Evolutionary conservation across 805 yeast species (phyloP), one percentile per base, ranked within the genome.

Genomic region (Candida cerambycidarum): DNA sequence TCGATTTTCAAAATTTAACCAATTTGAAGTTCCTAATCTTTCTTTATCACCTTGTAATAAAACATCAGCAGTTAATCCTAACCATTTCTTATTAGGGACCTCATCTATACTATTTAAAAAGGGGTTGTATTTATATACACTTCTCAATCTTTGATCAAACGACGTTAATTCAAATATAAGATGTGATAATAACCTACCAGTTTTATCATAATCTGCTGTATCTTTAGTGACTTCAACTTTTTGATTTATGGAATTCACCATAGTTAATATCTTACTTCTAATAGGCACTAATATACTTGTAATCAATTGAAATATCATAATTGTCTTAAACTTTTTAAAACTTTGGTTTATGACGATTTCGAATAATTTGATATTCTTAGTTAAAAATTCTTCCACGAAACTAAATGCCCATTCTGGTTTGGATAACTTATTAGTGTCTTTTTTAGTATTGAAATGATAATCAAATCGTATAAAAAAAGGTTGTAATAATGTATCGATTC

Each of bases 321-420:
- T 62, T 3, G 27, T 25, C 53, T 55, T 32, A 52, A 62, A 19
- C 50, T 57, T 12, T 39, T 38, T 15, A 38, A 78, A 68, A 10
- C 54, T 37, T 27, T 57, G 60, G 8, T 65, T 65, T 40, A 77
- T 64, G 2, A 73, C 57, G 24, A 65, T 54, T 25, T 67, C 69
- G 29, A 80, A 59, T 19, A 65, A 59, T 28, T 62, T 54, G 14
- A 76, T 40, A 40, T 78, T 70, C 18, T 64, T 67, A 6, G 54
- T 48, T 14, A 78, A 41, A 46, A 72, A 76, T 11, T 67, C 65
- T 44, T 70, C 74, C 5, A 76, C 55, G 51, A 74, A 83, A 13
- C 65, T 60, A 45, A 83, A 71, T 3, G 81, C 75, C 83, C 88
- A 84, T 55, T 85, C 90, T 1, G 92, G 90, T 53, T 80, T 80